These are phyloP conservation scores for Aspergillus indologenus DNA, from an alignment of 495 filamentous ascomycete genomes.

Conservation along the genomic window DNA sequence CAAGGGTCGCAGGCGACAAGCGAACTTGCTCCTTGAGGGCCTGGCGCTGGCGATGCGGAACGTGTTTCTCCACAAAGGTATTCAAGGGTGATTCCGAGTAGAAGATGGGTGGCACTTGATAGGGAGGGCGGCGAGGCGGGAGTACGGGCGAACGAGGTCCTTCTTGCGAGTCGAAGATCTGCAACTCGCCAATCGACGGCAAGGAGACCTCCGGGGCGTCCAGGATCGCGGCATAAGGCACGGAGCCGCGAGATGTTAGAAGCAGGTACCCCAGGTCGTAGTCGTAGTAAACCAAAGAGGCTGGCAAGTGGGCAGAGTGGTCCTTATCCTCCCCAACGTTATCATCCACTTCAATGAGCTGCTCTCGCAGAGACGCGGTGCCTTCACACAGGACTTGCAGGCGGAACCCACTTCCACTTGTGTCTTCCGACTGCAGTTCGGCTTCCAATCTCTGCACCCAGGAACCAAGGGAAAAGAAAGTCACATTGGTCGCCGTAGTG, in stretches of 20 bases:
- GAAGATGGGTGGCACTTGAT: constrained; percentile 65
- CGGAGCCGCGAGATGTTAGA: constrained; percentile 61
- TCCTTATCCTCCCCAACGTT: constrained; percentile 33
- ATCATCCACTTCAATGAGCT: constrained; percentile 53
- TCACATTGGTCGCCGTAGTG: constrained; percentile 68
- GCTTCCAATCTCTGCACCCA: constrained; percentile 76
- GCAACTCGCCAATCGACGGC: constrained; percentile 29
- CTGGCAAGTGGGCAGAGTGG: constrained; percentile 46
- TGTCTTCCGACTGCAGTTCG: constrained; percentile 64
- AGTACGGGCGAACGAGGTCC: constrained; percentile 24
- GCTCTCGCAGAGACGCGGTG: constrained; percentile 57
- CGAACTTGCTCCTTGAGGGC: constrained; percentile 68
- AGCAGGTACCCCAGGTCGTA: constrained; percentile 77
- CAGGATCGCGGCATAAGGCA: constrained; percentile 63
- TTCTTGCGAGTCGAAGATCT: constrained; percentile 27
- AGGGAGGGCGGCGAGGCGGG: constrained; percentile 58
- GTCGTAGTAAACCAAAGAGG: constrained; percentile 65
- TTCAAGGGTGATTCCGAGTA: constrained; percentile 58
- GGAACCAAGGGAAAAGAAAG: constrained; percentile 63
- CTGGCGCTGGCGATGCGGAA: constrained; percentile 58
- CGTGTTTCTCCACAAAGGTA: constrained; percentile 55
- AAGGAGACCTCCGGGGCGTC: constrained; percentile 56
- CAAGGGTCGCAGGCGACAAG: constrained; percentile 70
- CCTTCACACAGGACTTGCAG: constrained; percentile 66
- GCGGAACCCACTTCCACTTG: constrained; percentile 68